phyloP scores from a whole-genome alignment of 1,284 basidiomycete genomes.

The Gymnopus androsaceus region DNA sequence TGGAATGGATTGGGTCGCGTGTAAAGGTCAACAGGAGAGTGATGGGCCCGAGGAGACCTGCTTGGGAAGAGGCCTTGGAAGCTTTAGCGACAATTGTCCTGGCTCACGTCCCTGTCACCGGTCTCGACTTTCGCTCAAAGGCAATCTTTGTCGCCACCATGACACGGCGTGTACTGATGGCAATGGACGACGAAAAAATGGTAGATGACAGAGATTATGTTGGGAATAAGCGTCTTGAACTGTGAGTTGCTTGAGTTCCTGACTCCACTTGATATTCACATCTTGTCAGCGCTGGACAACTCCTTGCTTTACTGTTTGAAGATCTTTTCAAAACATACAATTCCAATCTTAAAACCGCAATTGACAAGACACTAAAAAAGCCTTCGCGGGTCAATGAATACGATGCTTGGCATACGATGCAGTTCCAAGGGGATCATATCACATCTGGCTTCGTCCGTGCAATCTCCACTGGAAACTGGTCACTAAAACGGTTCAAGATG shows the following conservation, averaged over 20 bases:
- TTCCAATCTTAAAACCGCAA: constrained; percentile 91
- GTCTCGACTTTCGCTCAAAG: constrained; percentile 92
- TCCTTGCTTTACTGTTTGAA: constrained; percentile 94
- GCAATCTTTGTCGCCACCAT: constrained; percentile 98
- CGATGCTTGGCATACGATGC: constrained; percentile 93
- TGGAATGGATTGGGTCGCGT: constrained; percentile 92
- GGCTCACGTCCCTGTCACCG: constrained; percentile 92
- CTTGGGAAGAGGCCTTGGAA: constrained; percentile 94
- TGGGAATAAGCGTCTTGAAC: constrained; percentile 97
- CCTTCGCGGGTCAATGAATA: constrained; percentile 94
- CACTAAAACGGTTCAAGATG: constrained; percentile 99
- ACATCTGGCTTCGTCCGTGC: constrained; percentile 96
- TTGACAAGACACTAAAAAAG: constrained; percentile 98
- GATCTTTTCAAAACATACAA: constrained; percentile 99
- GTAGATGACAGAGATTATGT: constrained; percentile 99
- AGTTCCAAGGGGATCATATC: constrained; percentile 92
- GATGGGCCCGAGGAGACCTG: constrained; percentile 80
- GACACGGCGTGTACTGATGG: constrained; percentile 95
- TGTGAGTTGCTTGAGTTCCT: constrained; percentile 57
- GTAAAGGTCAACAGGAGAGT: constrained; percentile 88
- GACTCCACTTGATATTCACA: constrained; percentile 11
- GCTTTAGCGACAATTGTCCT: constrained; percentile 96
- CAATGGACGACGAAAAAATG: constrained; percentile 95
- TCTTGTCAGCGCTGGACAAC: constrained; percentile 88
- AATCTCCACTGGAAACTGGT: constrained; percentile 99